Evolutionary conservation across 1,284 basidiomycete species (phyloP).

Genomic region (Rhizoctonia solani): DNA sequence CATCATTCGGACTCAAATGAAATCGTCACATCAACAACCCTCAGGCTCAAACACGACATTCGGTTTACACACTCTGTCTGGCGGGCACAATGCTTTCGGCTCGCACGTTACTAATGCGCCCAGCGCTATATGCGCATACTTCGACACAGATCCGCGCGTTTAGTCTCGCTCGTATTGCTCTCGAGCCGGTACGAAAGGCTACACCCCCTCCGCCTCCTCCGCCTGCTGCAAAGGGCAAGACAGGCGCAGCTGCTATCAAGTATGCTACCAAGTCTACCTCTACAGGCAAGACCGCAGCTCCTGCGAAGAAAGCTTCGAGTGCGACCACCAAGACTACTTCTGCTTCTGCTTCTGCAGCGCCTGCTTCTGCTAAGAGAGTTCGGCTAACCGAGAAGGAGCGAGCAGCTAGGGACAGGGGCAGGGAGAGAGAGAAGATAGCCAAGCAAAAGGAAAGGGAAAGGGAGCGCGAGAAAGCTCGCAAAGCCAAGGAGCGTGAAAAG

Average conservation of each 20-base stretch:
- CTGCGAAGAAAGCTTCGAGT: neutral
- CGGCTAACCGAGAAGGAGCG: no score
- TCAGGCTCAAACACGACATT: no score
- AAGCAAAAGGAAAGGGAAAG: neutral
- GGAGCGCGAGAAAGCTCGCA: neutral
- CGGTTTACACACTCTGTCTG: no score
- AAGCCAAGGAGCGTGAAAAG: neutral
- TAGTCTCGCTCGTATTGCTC: constrained; percentile 7
- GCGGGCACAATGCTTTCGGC: constrained; percentile 4
- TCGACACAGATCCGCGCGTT: constrained; percentile 9
- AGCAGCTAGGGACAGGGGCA: no score
- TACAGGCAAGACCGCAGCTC: neutral
- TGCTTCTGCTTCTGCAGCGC: neutral
- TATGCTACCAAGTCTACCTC: neutral
- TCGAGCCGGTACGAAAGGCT: constrained; percentile 7
- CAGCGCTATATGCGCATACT: neutral
- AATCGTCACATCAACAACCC: no score
- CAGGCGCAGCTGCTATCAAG: neutral
- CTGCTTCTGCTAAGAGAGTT: no score
- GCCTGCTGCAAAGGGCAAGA: neutral
- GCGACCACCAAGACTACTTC: constrained; percentile 1
- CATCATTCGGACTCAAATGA: no score
- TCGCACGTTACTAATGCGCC: constrained; percentile 5
- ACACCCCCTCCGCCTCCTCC: constrained; percentile 9
- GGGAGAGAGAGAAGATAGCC: neutral